phyloP scores from a whole-genome alignment of 1,284 basidiomycete species.

The Laetiporus sulphureus region DNA sequence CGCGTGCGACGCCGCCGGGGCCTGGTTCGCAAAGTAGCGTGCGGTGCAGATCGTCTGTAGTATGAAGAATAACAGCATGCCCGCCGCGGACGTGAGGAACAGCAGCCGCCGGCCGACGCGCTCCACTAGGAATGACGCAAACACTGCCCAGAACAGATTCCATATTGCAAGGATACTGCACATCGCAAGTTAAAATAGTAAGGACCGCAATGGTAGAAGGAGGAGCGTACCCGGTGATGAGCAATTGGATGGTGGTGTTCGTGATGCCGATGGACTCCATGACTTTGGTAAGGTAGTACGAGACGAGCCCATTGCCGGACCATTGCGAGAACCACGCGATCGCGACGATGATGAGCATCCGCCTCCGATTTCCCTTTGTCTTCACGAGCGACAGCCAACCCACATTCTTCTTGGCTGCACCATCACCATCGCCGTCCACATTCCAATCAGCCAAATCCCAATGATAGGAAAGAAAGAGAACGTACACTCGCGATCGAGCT shows the following conservation, averaged over 20 bases:
- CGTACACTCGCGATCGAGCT: slow-evolving; percentile 45
- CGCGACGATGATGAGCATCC: slow-evolving; percentile 63
- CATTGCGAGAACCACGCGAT: slow-evolving; percentile 71
- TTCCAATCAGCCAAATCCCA: neutral
- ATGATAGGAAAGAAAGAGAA: no score
- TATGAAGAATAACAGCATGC: slow-evolving; percentile 67
- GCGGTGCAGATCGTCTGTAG: slow-evolving; percentile 73
- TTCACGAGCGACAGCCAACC: slow-evolving; percentile 56
- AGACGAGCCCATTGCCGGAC: slow-evolving; percentile 72
- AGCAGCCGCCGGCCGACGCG: slow-evolving; percentile 54
- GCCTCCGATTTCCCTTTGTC: slow-evolving; percentile 59
- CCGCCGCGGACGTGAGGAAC: slow-evolving; percentile 54
- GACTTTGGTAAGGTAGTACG: slow-evolving; percentile 70
- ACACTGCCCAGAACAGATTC: slow-evolving; percentile 61
- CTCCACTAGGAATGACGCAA: slow-evolving; percentile 53
- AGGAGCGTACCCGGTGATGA: slow-evolving; percentile 28
- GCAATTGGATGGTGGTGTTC: slow-evolving; percentile 45
- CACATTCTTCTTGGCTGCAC: slow-evolving; percentile 34
- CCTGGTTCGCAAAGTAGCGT: slow-evolving; percentile 40
- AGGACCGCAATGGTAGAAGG: slow-evolving; percentile 16
- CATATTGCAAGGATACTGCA: slow-evolving; percentile 59
- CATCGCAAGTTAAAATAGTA: neutral
- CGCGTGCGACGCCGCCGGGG: slow-evolving; percentile 45
- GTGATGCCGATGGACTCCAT: slow-evolving; percentile 69
- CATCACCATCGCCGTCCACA: neutral